Percentiles rank a stretch among this genome's conserved stretches.
Conservation (phyloP, 257 asterid genomes). For the Solanum okadae region DNA sequence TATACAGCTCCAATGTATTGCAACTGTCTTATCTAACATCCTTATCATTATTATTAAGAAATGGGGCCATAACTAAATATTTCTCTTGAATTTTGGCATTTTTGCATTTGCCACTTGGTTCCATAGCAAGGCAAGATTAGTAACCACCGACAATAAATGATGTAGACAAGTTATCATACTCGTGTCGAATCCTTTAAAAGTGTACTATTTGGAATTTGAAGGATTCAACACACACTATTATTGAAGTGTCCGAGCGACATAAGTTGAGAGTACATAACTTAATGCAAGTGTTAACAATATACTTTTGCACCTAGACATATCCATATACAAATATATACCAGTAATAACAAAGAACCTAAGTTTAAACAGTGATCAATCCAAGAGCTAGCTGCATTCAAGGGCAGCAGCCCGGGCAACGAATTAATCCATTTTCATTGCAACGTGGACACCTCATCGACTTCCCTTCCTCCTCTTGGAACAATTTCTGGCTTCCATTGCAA, state of each 20-base stretch:
- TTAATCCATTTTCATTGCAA: conserved; percentile 86
- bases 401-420: conserved; percentile 52
- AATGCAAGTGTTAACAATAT: not conserved
- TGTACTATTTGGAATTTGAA: not conserved
- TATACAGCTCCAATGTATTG: not conserved
- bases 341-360: not conserved
- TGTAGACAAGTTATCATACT: not conserved
- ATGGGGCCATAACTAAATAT: not conserved
- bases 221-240: not conserved
- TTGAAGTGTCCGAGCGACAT: not conserved
- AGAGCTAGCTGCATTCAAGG: conserved; percentile 19
- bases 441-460: conserved; percentile 40
- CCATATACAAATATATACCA: not conserved
- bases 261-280: not conserved
- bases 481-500: conserved; percentile 78
- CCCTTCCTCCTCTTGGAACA: conserved; percentile 53
- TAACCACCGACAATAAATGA: not conserved
- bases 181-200: not conserved
- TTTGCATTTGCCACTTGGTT: not conserved
- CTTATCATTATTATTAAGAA: not conserved
- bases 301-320: not conserved
- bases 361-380: not conserved
- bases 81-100: not conserved
- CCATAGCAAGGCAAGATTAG: not conserved
- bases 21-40: not conserved